Evolutionary conservation across 2,329 filamentous ascomycete species (phyloP).

Genomic region (Penicillium sp.): DNA sequence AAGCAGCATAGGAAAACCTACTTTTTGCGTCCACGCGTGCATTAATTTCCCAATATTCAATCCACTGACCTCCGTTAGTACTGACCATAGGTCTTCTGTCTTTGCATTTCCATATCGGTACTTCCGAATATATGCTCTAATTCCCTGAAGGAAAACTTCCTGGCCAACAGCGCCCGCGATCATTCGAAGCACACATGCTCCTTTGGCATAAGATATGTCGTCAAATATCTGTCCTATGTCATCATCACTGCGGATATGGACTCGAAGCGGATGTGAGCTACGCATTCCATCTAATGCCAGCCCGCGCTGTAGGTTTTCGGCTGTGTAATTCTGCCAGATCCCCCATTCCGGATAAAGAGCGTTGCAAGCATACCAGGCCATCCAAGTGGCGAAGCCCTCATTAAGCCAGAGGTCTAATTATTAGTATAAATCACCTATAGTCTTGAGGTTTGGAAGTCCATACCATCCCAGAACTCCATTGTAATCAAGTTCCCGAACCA

Average conservation of each 20-base stretch:
- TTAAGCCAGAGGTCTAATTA: constrained; percentile 68
- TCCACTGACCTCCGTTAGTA: constrained; percentile 79
- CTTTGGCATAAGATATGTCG: constrained; percentile 92
- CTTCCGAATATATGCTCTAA: constrained; percentile 83
- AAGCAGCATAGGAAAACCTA: constrained; percentile 87
- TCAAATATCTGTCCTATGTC: constrained; percentile 99
- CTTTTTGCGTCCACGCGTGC: constrained; percentile 91
- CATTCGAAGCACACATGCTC: constrained; percentile 95
- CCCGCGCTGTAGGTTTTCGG: constrained; percentile 87
- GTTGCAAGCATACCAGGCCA: constrained; percentile 88
- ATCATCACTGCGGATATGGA: constrained; percentile 84
- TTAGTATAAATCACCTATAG: background rate
- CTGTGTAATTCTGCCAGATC: constrained; percentile 47
- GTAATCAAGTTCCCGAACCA: constrained; percentile 95
- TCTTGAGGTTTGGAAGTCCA: background rate
- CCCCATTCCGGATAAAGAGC: constrained; percentile 69
- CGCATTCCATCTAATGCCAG: constrained; percentile 86
- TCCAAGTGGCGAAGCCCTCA: constrained; percentile 97
- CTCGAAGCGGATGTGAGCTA: constrained; percentile 91
- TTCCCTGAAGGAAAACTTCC: constrained; percentile 83
- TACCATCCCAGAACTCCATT: constrained; percentile 92
- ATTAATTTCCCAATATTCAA: constrained; percentile 83
- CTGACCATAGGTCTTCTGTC: constrained; percentile 85
- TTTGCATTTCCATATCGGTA: constrained; percentile 86
- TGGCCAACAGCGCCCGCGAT: constrained; percentile 82